Evolutionary conservation across 176 grass and related monocot species (phyloP), one percentile per base, ranked within the genome.

Genomic region (Oryza officinalis): DNA sequence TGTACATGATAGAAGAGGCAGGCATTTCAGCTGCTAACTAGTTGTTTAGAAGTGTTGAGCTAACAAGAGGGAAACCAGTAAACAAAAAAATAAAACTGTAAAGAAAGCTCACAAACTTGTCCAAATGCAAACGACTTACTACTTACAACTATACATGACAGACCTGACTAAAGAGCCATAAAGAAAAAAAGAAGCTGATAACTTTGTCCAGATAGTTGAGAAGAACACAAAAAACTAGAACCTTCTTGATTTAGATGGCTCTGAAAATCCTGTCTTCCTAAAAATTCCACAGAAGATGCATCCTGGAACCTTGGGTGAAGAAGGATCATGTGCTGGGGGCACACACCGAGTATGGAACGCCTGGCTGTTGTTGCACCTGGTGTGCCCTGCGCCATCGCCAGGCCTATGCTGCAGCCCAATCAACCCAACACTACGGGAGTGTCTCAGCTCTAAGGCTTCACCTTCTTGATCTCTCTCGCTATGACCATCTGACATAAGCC

Each of bases 201-300:
- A 5, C 61, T 23, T 26, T 68, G 1, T 33, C 25, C 32, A 44
- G 13, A 73, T 44, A 28, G 17, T 43, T 57, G 61, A 75, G 73
- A 40, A 27, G 50, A 3, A 74, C 28, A 28, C 32, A 75, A 0
- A 69, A 81, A 9, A 37, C 43, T 89, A 90, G 22, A 82, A 78
- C 83, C 88, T 90, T 78, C 45, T 82, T 12, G 57, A 27, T 37
- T 79, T 90, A 35, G 88, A 72, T 40, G 59, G 22, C 17, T 18
- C 14, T 66, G 78, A 81, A 72, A 54, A 20, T 66, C 25, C 43
- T 14, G 27, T 5, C 78, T 85, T 85, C 49, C 81, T 82, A 71
- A 87, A 86, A 37, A 91, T 85, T 74, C 85, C 81, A 69, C 92
- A 91, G 82, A 92, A 86, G 54, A 89, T 71, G 84, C 87, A 90